A percentile compares a stretch with the other conserved stretches of the same genome.
phyloP scores from a whole-genome alignment of 192 early-diverging fungal genomes.

The Coemansia sp. region DNA sequence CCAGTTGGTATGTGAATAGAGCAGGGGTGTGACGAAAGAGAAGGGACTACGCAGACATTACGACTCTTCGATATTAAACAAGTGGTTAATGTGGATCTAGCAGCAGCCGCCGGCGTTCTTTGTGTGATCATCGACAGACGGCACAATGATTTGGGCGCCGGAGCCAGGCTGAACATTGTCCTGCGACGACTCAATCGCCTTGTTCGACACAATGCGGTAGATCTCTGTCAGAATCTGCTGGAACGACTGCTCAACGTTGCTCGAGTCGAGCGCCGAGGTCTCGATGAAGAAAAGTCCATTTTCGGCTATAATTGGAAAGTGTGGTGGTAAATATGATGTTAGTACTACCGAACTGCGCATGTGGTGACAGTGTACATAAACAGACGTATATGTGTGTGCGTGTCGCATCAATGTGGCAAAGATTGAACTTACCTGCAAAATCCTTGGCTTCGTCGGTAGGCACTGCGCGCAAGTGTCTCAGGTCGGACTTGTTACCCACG shows the following conservation, averaged over 20 bases:
- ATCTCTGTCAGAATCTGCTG: conserved; percentile 92
- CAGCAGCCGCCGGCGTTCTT: conserved; percentile 64
- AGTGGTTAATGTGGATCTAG: conserved; percentile 39
- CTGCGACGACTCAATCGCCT: conserved; percentile 80
- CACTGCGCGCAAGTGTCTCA: conserved; percentile 92
- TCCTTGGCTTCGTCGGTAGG: conserved; percentile 97
- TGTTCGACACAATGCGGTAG: conserved; percentile 96
- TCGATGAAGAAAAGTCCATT: conserved; percentile 97
- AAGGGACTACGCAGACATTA: no score
- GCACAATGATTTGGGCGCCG: conserved; percentile 70
- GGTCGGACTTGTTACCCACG: conserved; percentile 99
- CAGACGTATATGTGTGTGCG: not conserved
- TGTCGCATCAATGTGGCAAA: no score
- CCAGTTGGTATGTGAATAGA: no score
- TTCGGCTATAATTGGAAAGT: conserved; percentile 56
- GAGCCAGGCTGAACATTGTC: conserved; percentile 66
- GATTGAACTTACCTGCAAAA: conserved; percentile 69
- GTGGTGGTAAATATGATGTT: no score
- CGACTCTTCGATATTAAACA: no score
- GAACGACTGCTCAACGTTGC: conserved; percentile 95
- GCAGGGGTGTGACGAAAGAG: no score
- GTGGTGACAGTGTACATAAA: not conserved
- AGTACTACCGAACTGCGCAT: no score
- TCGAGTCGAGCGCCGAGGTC: conserved; percentile 94
- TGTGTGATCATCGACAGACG: conserved; percentile 59